Evolutionary conservation across 371 early-diverging fungal genomes (phyloP).

Genomic region (Catenaria anguillulae): DNA sequence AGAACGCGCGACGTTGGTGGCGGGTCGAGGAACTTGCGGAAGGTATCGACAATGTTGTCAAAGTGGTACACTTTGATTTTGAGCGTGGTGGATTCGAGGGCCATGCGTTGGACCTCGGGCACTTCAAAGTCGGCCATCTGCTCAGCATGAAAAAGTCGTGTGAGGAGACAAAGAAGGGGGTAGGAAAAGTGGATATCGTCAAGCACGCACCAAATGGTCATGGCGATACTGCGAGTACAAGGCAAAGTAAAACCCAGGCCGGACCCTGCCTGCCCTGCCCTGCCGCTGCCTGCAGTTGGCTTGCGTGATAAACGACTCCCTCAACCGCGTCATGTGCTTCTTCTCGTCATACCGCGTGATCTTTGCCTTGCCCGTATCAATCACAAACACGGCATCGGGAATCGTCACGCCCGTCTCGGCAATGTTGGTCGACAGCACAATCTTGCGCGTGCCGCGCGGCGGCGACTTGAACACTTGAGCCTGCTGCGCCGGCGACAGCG

Average conservation of each 20-base stretch:
- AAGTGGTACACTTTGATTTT: conserved; percentile 52
- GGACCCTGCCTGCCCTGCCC: conserved; percentile 87
- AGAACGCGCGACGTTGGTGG: conserved; percentile 53
- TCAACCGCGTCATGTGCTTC: conserved; percentile 46
- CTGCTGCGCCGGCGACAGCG: conserved; percentile 52
- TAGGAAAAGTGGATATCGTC: too few relatives aligned
- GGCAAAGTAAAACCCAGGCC: conserved; percentile 62
- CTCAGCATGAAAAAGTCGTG: too few relatives aligned
- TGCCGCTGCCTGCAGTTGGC: conserved; percentile 77
- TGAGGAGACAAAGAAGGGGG: not conserved
- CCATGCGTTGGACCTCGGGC: conserved; percentile 65
- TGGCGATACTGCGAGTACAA: conserved; percentile 40
- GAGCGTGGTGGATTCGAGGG: conserved; percentile 65
- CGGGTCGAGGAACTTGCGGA: conserved; percentile 55
- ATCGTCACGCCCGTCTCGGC: conserved; percentile 94
- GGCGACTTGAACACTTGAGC: conserved; percentile 46
- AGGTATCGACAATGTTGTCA: conserved; percentile 37
- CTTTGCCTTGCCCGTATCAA: conserved; percentile 85
- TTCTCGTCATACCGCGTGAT: conserved; percentile 53
- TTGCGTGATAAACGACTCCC: conserved; percentile 52
- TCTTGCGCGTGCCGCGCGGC: conserved; percentile 51
- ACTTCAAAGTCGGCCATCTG: conserved; percentile 47
- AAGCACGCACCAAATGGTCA: conserved; percentile 26
- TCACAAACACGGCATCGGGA: conserved; percentile 81
- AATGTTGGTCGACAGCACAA: conserved; percentile 84